A percentile compares a stretch with the other conserved stretches of the same genome.
Evolutionary conservation across 169 alveolate genomes (phyloP).

Genomic region (Toxoplasma gondii): DNA sequence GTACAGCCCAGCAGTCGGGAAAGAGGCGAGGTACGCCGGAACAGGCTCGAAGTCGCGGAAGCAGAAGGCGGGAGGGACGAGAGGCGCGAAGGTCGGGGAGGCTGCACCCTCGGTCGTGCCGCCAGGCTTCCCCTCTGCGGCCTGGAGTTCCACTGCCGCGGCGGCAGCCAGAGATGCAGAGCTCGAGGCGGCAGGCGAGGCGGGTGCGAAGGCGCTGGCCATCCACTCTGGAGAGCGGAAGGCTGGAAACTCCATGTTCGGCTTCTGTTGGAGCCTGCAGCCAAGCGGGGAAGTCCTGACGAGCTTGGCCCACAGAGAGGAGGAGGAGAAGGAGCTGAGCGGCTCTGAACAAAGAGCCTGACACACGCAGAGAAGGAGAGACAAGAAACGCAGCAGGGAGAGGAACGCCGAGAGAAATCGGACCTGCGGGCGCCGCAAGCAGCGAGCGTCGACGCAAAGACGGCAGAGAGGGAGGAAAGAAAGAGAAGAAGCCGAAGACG

Average conservation of each 20-base stretch:
- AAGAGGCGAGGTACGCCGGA: constrained; percentile 22
- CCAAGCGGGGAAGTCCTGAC: too few species aligned
- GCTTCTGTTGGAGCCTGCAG: too few species aligned
- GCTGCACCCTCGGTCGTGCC: neutral
- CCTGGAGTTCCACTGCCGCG: neutral
- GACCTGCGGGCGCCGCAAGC: too few species aligned
- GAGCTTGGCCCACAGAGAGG: too few species aligned
- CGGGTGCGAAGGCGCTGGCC: constrained; percentile 28
- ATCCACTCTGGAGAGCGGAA: constrained; percentile 48
- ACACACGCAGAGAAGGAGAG: too few species aligned
- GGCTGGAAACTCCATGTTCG: constrained; percentile 47
- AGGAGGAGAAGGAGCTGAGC: too few species aligned
- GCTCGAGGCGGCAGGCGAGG: neutral
- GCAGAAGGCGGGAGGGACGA: constrained; percentile 14
- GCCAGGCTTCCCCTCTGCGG: neutral
- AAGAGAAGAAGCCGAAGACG: too few species aligned
- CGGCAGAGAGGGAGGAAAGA: too few species aligned
- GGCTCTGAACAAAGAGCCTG: too few species aligned
- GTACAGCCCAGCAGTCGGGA: constrained; percentile 36
- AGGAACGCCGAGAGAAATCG: too few species aligned
- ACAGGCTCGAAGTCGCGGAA: neutral
- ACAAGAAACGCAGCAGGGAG: too few species aligned
- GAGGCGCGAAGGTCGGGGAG: constrained; percentile 1
- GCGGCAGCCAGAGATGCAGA: neutral
- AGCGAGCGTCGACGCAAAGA: too few species aligned